Evolutionary conservation across 306 rosid species (phyloP), one percentile per base, ranked within the genome.

Genomic region (Neltuma alba): DNA sequence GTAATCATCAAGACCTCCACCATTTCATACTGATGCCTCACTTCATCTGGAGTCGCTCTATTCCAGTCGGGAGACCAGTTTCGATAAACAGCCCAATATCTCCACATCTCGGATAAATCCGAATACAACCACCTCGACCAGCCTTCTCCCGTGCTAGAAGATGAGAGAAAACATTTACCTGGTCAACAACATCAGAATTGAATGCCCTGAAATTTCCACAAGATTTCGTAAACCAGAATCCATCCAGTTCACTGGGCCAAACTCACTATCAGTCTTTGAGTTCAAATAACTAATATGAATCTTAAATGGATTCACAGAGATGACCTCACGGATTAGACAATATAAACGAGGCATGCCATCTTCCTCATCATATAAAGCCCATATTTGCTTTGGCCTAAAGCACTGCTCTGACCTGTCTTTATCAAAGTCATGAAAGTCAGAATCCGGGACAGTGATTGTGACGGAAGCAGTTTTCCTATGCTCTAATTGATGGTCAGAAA

Each of bases 261-360:
- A 96, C 78, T 96, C 99, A 55, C 88, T 82, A 84, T 96, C 97
- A 25, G 98, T 91, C 83, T 93, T 96, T 11, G 99, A 96, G 83
- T 79, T 88, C 88, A 96, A 84, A 88, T 91, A 96, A 82, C 93
- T 89, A 21, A 96, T 93, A 78, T 76, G 94, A 80, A 96, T 80
- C 86, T 91, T 93, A 60, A 96, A 96, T 71, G 99, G 99, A 64
- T 78, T 86, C 74, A 96, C 81, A 33, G 99, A 90, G 80, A 93
- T 78, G 52, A 96, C 87, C 86, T 96, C 98, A 4, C 98, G 99
- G 85, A 96, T 84, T 77, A 96, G 84, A 84, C 99, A 96, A 88
- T 96, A 93, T 91, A 96, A 86, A 40, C 99, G 94, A 27, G 99
- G 99, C 99, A 96, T 96, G 30, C 98, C 98, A 78, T 96, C 99